These are phyloP conservation scores for Gracilaria vermiculophylla DNA, from an alignment of 23 red algal species.

Conservation along the genomic window DNA sequence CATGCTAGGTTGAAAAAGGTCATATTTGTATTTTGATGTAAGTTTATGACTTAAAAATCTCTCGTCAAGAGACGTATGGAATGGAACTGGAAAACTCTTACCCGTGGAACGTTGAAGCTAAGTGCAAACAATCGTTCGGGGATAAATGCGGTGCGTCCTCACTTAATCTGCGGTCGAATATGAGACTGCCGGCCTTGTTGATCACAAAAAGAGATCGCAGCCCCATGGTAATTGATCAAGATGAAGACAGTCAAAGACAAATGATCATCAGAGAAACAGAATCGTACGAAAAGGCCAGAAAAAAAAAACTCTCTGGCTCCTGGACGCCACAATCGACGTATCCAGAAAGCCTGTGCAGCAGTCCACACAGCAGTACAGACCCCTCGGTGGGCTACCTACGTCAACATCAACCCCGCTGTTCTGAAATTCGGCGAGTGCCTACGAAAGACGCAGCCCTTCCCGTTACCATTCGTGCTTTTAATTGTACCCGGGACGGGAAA, in stretches of 20 bases:
- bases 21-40: neutral
- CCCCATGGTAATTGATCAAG: conserved; percentile 39
- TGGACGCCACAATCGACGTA: too few species aligned
- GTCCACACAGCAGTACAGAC: too few species aligned
- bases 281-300: too few species aligned
- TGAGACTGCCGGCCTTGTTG: conserved; percentile 94
- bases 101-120: conserved; percentile 98
- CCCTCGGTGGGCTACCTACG: too few species aligned
- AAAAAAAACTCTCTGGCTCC: too few species aligned
- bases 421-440: too few species aligned
- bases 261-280: too few species aligned
- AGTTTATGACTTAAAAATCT: neutral
- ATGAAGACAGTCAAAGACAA: neutral
- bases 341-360: too few species aligned
- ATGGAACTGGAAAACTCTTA: neutral
- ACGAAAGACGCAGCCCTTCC: too few species aligned
- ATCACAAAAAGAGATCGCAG: conserved; percentile 91
- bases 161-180: conserved; percentile 79
- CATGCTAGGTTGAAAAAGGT: conserved; percentile 49
- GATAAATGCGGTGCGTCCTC: conserved; percentile 69
- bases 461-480: too few species aligned
- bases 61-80: neutral
- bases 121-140: conserved; percentile 91
- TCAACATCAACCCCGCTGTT: too few species aligned
- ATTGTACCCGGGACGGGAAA: too few species aligned